These are phyloP conservation scores for Penicillium freii DNA, from an alignment of 2,329 filamentous ascomycete genomes.

Conservation along the genomic window DNA sequence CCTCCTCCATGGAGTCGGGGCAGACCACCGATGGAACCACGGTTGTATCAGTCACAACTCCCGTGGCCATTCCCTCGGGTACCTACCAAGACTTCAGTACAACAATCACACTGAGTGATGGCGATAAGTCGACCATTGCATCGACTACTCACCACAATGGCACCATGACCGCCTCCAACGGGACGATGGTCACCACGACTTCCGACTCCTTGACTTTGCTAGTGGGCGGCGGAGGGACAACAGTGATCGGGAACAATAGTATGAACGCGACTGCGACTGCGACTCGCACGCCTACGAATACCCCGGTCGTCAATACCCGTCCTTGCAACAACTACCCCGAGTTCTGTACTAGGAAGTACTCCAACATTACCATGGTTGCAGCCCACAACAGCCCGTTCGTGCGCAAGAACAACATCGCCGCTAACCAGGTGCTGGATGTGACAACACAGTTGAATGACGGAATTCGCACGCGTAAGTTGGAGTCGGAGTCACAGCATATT, in stretches of 20 bases:
- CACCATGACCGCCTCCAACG: constrained; percentile 27
- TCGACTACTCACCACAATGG: constrained; percentile 26
- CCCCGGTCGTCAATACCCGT: constrained; percentile 62
- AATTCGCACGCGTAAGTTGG: constrained; percentile 52
- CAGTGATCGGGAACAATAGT: constrained; percentile 48
- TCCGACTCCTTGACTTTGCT: constrained; percentile 43
- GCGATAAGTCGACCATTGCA: constrained; percentile 15
- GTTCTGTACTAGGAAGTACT: constrained; percentile 72
- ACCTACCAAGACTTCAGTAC: constrained; percentile 39
- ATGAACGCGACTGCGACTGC: constrained; percentile 46
- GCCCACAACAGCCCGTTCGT: constrained; percentile 82
- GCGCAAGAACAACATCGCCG: constrained; percentile 65
- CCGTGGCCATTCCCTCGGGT: constrained; percentile 38
- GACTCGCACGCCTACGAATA: constrained; percentile 47
- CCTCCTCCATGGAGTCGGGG: background rate
- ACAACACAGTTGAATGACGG: constrained; percentile 74
- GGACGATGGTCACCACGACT: constrained; percentile 32
- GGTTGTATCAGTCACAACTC: constrained; percentile 22
- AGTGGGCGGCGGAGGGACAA: constrained; percentile 39
- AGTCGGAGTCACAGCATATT: background rate
- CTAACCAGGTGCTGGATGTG: constrained; percentile 71
- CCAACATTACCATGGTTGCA: constrained; percentile 75
- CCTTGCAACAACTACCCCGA: constrained; percentile 78
- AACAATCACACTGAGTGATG: constrained; percentile 33
- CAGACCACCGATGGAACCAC: constrained; percentile 20